These are phyloP conservation scores for Mrakiaceae sp. DNA, from an alignment of 1,284 basidiomycete genomes.

Conservation along the genomic window DNA sequence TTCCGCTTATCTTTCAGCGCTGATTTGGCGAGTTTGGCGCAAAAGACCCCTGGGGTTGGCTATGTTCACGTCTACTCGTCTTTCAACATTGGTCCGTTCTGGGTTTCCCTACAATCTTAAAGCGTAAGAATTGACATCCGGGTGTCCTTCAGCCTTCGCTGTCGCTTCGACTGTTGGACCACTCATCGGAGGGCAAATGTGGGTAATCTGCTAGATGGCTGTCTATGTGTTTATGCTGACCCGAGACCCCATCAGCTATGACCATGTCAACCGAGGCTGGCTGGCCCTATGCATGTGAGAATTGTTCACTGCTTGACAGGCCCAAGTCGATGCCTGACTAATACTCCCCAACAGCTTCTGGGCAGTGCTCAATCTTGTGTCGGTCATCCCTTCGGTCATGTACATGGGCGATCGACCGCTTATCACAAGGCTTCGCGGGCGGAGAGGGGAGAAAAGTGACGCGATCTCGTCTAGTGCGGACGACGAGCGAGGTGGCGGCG, in stretches of 20 bases:
- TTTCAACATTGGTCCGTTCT: slow-evolving; percentile 25
- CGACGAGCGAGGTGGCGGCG: no score
- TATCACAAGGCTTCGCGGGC: background rate
- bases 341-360: no score
- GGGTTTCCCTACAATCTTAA: no score
- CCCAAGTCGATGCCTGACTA: background rate
- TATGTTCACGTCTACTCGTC: slow-evolving; percentile 28
- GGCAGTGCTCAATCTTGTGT: background rate
- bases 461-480: no score
- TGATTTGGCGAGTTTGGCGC: background rate
- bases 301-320: background rate
- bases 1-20: background rate
- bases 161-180: slow-evolving; percentile 27
- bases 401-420: background rate
- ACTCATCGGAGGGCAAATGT: slow-evolving; percentile 28
- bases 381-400: background rate
- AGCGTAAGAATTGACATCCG: no score
- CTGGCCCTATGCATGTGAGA: slow-evolving; percentile 26
- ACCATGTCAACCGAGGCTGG: slow-evolving; percentile 27
- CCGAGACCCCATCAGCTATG: slow-evolving; percentile 20
- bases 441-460: no score
- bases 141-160: slow-evolving; percentile 19
- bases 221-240: background rate
- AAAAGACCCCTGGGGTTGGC: slow-evolving; percentile 11
- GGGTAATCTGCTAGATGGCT: background rate